A percentile compares a stretch with the other conserved stretches of the same genome.
Evolutionary conservation across 2,329 filamentous ascomycete species (phyloP).

Genomic region (Capronia coronata): DNA sequence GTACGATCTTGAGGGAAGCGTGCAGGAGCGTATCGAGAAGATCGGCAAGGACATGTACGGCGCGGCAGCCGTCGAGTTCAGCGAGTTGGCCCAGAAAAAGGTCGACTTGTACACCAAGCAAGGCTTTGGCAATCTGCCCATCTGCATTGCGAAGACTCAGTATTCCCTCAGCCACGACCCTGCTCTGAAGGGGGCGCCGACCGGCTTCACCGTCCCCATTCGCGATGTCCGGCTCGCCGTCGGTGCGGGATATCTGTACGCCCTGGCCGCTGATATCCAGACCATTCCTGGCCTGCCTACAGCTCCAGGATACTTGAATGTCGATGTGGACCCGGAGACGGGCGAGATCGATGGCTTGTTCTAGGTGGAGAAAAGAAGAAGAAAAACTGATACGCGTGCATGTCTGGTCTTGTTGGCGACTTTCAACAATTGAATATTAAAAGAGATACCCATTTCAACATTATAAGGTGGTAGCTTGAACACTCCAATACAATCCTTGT

Average conservation of each 20-base stretch:
- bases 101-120: conserved; percentile 90
- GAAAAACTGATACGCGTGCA: not conserved
- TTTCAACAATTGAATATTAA: conserved; percentile 7
- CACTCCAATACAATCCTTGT: conserved; percentile 32
- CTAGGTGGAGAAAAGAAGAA: conserved; percentile 38
- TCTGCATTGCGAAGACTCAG: conserved; percentile 97
- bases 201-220: conserved; percentile 90
- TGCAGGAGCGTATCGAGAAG: conserved; percentile 82
- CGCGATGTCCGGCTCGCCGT: conserved; percentile 89
- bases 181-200: conserved; percentile 86
- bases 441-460: conserved; percentile 12
- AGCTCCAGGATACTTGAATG: conserved; percentile 89
- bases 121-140: conserved; percentile 85
- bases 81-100: conserved; percentile 90
- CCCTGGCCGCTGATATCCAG: conserved; percentile 93
- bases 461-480: conserved; percentile 2
- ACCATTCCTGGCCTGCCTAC: conserved; percentile 95
- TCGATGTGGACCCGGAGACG: conserved; percentile 75
- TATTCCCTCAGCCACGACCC: conserved; percentile 94
- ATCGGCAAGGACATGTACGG: conserved; percentile 95
- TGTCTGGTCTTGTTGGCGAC: not conserved
- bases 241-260: conserved; percentile 90
- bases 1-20: conserved; percentile 69
- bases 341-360: conserved; percentile 85
- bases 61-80: conserved; percentile 81